These are phyloP conservation scores for Strobilomyces echinocephalus DNA, from an alignment of 768 basidiomycete species.

Conservation along the genomic window DNA sequence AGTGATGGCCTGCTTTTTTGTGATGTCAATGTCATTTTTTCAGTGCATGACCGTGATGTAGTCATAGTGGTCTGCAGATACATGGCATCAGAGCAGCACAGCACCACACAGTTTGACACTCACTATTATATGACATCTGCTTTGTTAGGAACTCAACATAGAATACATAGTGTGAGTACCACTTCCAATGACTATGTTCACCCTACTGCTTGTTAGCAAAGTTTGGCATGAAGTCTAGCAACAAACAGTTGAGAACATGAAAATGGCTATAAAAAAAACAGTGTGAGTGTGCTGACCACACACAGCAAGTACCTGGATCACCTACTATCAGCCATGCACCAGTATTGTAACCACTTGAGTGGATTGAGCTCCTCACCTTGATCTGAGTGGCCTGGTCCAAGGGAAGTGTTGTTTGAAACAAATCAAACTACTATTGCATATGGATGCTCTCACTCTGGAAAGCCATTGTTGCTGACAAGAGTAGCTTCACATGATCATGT, in stretches of 20 bases:
- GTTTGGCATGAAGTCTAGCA: constrained; percentile 26
- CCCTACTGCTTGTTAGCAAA: constrained; percentile 20
- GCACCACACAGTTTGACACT: background rate
- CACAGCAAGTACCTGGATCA: constrained; percentile 18
- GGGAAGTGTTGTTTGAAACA: too few relatives aligned
- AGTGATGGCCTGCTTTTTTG: constrained; percentile 16
- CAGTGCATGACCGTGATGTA: constrained; percentile 23
- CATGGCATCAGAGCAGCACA: background rate
- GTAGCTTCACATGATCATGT: too few relatives aligned
- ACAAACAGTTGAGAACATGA: constrained; percentile 22
- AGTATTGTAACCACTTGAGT: too few relatives aligned
- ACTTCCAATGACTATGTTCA: constrained; percentile 26
- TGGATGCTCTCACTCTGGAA: too few relatives aligned
- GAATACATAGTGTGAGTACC: constrained; percentile 30
- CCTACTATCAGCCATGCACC: too few relatives aligned
- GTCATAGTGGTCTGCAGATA: constrained; percentile 18
- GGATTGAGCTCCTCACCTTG: too few relatives aligned
- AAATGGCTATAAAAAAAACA: constrained; percentile 29
- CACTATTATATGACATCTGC: constrained; percentile 28
- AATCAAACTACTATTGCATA: too few relatives aligned
- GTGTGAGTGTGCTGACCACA: constrained; percentile 23
- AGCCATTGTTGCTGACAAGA: too few relatives aligned
- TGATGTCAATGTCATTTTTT: constrained; percentile 21
- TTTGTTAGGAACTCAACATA: constrained; percentile 6
- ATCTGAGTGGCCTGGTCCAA: too few relatives aligned